These are phyloP conservation scores for Capniomyces stellatus DNA, from an alignment of 371 early-diverging fungal genomes.

Conservation along the genomic window DNA sequence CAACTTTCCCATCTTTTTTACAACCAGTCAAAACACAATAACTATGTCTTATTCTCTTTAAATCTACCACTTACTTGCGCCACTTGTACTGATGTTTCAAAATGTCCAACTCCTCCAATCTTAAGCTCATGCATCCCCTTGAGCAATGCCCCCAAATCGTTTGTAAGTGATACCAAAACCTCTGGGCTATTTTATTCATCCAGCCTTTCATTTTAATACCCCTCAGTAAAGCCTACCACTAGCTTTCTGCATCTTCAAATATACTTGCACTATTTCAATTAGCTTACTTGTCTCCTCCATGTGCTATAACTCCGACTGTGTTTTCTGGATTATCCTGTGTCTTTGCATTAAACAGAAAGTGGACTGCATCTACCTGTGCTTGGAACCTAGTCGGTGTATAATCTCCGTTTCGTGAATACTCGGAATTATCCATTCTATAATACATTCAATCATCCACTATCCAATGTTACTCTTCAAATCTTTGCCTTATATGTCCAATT, in stretches of 20 bases:
- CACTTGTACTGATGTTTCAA: conserved; percentile 81
- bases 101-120: conserved; percentile 49
- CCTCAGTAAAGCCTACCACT: too few species aligned
- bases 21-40: too few species aligned
- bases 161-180: conserved; percentile 79
- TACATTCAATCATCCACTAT: too few species aligned
- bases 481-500: too few species aligned
- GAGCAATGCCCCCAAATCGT: conserved; percentile 77
- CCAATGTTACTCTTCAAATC: too few species aligned
- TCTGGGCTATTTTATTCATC: conserved; percentile 61
- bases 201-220: too few species aligned
- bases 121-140: conserved; percentile 65
- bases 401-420: conserved; percentile 98
- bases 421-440: conserved; percentile 93
- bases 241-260: neutral
- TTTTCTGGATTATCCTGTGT: conserved; percentile 89
- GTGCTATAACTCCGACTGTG: conserved; percentile 90
- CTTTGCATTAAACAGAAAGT: conserved; percentile 78
- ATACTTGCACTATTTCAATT: neutral
- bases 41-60: too few species aligned
- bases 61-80: conserved; percentile 58
- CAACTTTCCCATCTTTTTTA: too few species aligned
- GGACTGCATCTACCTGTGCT: conserved; percentile 90
- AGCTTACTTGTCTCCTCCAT: conserved; percentile 76
- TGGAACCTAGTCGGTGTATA: conserved; percentile 87